Conservation (phyloP, 495 filamentous ascomycete genomes). For the Platismatia glauca region DNA sequence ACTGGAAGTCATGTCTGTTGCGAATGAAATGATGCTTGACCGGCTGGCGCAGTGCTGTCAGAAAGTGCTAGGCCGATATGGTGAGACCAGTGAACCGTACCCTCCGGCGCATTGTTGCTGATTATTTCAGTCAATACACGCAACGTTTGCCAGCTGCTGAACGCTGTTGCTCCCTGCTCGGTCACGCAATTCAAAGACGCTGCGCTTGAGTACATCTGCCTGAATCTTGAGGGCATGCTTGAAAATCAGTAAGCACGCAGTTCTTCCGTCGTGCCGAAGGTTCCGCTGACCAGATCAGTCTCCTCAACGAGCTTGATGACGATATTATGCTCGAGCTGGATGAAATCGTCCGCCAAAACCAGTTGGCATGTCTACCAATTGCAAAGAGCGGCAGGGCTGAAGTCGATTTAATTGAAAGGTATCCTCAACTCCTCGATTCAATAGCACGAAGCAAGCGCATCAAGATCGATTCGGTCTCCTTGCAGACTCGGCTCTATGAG, state of each 20-base stretch:
- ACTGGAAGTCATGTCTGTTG: slow-evolving; percentile 84
- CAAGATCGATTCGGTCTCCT: slow-evolving; percentile 48
- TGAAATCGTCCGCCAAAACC: slow-evolving; percentile 68
- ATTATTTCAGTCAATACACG: slow-evolving; percentile 57
- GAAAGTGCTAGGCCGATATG: slow-evolving; percentile 74
- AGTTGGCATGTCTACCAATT: slow-evolving; percentile 63
- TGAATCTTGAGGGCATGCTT: slow-evolving; percentile 82
- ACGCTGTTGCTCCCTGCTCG: slow-evolving; percentile 70
- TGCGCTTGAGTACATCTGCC: slow-evolving; percentile 80
- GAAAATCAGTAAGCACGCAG: slow-evolving; percentile 57
- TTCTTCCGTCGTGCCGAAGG: slow-evolving; percentile 10
- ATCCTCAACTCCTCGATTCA: slow-evolving; percentile 53
- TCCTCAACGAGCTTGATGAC: slow-evolving; percentile 80
- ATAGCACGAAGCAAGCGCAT: slow-evolving; percentile 46
- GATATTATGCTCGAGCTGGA: slow-evolving; percentile 72
- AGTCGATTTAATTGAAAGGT: slow-evolving; percentile 55
- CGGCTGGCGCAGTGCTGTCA: slow-evolving; percentile 84
- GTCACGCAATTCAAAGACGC: slow-evolving; percentile 81
- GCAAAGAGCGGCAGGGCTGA: slow-evolving; percentile 67
- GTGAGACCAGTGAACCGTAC: slow-evolving; percentile 45
- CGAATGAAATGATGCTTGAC: slow-evolving; percentile 93
- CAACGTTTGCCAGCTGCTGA: slow-evolving; percentile 77
- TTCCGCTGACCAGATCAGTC: slow-evolving; percentile 32
- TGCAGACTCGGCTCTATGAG: slow-evolving; percentile 51
- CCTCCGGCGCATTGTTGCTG: slow-evolving; percentile 10